phyloP scores from a whole-genome alignment of 2,329 filamentous ascomycete species.

The Beauveria sp. region DNA sequence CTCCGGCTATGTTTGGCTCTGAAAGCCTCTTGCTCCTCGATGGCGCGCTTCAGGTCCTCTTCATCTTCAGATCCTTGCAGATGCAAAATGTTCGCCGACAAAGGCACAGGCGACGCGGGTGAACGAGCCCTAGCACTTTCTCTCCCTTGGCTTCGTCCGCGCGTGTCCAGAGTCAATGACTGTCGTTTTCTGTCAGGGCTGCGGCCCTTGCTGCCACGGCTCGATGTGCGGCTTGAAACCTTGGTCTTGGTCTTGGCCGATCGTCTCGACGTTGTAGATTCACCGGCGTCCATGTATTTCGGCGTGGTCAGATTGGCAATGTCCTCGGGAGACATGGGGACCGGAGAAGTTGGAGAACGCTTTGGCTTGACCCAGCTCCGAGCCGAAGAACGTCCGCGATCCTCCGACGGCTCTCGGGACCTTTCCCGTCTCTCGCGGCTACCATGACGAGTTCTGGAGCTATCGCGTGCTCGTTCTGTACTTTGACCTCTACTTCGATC shows the following conservation, averaged over 20 bases:
- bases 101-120: slow-evolving; percentile 73
- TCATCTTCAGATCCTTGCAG: slow-evolving; percentile 55
- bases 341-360: slow-evolving; percentile 81
- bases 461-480: slow-evolving; percentile 36
- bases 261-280: slow-evolving; percentile 40
- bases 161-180: slow-evolving; percentile 38
- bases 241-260: slow-evolving; percentile 25
- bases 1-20: slow-evolving; percentile 48
- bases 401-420: slow-evolving; percentile 57
- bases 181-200: slow-evolving; percentile 39
- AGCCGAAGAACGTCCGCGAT: slow-evolving; percentile 58
- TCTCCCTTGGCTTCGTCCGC: slow-evolving; percentile 57
- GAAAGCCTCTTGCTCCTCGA: slow-evolving; percentile 48
- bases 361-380: slow-evolving; percentile 68
- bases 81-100: slow-evolving; percentile 45
- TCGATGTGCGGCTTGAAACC: slow-evolving; percentile 39
- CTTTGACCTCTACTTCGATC: slow-evolving; percentile 49
- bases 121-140: slow-evolving; percentile 57
- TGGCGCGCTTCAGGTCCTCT: slow-evolving; percentile 47
- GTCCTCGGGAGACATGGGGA: slow-evolving; percentile 92
- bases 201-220: slow-evolving; percentile 35
- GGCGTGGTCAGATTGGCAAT: slow-evolving; percentile 54
- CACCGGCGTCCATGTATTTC: slow-evolving; percentile 25
- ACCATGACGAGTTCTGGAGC: slow-evolving; percentile 37
- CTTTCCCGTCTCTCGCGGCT: slow-evolving; percentile 44